Evolutionary conservation across 768 basidiomycete genomes (phyloP).

Genomic region (Hemileccinum impolitum): DNA sequence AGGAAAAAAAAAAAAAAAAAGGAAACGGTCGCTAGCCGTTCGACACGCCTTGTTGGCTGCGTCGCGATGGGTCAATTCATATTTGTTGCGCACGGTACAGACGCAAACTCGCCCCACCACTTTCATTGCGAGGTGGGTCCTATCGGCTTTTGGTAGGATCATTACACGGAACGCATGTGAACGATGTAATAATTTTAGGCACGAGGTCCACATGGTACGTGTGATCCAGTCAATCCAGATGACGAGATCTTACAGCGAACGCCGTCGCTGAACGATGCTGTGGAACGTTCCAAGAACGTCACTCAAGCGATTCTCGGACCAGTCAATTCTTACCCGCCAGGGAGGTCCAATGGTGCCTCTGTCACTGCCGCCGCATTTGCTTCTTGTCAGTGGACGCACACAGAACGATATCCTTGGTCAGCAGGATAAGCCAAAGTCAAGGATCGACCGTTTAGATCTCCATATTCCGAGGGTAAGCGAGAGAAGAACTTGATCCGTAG

Average conservation of each 20-base stretch:
- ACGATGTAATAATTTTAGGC: constrained; percentile 1
- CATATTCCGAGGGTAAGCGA: constrained; percentile 10
- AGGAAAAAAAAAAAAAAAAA: background rate
- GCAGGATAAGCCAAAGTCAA: background rate
- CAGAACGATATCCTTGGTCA: too few species aligned
- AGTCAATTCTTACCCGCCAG: background rate
- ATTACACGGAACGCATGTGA: background rate
- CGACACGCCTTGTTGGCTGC: too few species aligned
- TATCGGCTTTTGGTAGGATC: background rate
- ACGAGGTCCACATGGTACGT: background rate
- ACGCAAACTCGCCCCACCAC: too few species aligned
- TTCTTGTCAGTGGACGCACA: too few species aligned
- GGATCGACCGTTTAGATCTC: background rate
- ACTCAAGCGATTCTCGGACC: background rate
- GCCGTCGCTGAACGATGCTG: background rate
- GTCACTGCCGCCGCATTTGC: too few species aligned
- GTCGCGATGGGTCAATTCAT: background rate
- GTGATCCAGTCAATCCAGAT: background rate
- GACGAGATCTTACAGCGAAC: background rate
- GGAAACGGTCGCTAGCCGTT: background rate
- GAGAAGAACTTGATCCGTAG: constrained; percentile 10
- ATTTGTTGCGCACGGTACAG: background rate
- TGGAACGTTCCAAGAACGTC: background rate
- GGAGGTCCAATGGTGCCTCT: too few species aligned
- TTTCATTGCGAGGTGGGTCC: too few species aligned